Percentiles rank a stretch among this genome's conserved stretches.
Evolutionary conservation across 2,329 filamentous ascomycete species (phyloP).

Genomic region (Pezicula radicicola): DNA sequence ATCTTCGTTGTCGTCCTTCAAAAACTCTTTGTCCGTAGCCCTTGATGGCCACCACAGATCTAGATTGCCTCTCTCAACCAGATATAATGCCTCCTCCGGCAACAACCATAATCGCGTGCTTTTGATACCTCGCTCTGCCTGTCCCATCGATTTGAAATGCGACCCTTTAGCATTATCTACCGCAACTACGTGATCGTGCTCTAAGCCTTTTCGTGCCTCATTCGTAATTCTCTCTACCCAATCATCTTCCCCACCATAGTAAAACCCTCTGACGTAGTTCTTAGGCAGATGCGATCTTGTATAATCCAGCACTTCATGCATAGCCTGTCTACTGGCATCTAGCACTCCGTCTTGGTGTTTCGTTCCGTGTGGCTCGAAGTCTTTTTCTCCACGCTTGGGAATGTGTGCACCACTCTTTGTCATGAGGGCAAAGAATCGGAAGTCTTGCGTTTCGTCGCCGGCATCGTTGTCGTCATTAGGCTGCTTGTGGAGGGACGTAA

Average conservation of each 20-base stretch:
- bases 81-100: conserved; percentile 86
- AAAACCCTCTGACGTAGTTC: conserved; percentile 66
- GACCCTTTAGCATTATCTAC: conserved; percentile 70
- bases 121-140: conserved; percentile 53
- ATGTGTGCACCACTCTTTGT: conserved; percentile 53
- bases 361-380: conserved; percentile 93
- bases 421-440: conserved; percentile 65
- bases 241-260: conserved; percentile 57
- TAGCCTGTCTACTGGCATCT: conserved; percentile 77
- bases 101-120: conserved; percentile 73
- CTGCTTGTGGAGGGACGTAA: conserved; percentile 17
- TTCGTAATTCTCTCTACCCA: conserved; percentile 53
- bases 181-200: conserved; percentile 52
- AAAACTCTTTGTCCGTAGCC: conserved; percentile 42
- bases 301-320: conserved; percentile 82
- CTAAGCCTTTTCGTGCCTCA: conserved; percentile 65
- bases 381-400: conserved; percentile 91
- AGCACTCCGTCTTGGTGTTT: conserved; percentile 74
- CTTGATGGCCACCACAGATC: conserved; percentile 79
- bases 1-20: conserved; percentile 17
- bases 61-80: conserved; percentile 82
- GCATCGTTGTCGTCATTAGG: conserved; percentile 53
- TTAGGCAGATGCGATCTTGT: conserved; percentile 72
- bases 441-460: conserved; percentile 84
- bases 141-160: conserved; percentile 75